Evolutionary conservation across 768 basidiomycete species (phyloP).

Genomic region (Cystobasidium onofrii): DNA sequence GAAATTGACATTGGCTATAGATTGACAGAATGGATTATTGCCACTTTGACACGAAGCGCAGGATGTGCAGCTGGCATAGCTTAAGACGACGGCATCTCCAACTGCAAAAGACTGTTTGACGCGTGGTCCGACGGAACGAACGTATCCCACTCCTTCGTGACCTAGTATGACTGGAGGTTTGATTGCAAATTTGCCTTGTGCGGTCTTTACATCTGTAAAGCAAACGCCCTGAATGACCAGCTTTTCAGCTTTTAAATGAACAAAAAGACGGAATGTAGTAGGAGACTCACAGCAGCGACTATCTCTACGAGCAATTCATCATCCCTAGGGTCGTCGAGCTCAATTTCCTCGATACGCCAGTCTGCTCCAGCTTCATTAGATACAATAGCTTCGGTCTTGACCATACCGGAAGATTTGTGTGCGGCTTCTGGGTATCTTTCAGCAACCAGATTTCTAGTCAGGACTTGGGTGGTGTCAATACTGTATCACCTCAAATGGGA

Average conservation of each 20-base stretch:
- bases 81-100: conserved; percentile 18
- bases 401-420: too few relatives aligned
- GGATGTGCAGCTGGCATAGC: not conserved
- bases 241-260: not conserved
- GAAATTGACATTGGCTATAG: not conserved
- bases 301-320: conserved; percentile 22
- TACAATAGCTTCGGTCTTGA: conserved; percentile 9
- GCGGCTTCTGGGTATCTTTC: too few relatives aligned
- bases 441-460: too few relatives aligned
- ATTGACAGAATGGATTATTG: not conserved
- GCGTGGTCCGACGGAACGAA: not conserved
- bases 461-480: too few relatives aligned
- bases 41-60: conserved; percentile 13
- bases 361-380: not conserved
- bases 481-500: too few relatives aligned
- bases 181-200: conserved; percentile 7
- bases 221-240: not conserved
- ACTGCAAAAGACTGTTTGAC: not conserved
- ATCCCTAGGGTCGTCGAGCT: not conserved
- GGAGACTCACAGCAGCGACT: not conserved
- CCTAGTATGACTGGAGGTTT: not conserved
- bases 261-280: not conserved
- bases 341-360: conserved; percentile 2
- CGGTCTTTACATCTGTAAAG: conserved; percentile 8
- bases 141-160: conserved; percentile 13